Evolutionary conservation across 148 eudicot genomes (phyloP).

Genomic region (Rhododendron mucronatum): DNA sequence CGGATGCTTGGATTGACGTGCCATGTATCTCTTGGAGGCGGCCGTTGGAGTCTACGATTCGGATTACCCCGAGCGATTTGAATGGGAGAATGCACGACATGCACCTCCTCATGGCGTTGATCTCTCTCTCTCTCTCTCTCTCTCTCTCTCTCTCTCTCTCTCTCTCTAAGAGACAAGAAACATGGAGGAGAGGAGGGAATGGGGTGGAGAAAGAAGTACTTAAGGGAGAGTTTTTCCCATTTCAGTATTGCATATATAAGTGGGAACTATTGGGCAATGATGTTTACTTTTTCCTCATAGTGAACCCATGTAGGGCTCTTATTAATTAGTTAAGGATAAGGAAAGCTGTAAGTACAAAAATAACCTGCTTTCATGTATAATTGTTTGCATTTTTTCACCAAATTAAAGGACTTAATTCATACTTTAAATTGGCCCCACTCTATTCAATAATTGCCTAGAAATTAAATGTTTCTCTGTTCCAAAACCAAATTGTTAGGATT

Average conservation of each 20-base stretch:
- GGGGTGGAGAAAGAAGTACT: background rate
- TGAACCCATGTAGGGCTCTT: too few species aligned
- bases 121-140: slow-evolving; percentile 26
- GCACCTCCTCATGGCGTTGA: slow-evolving; percentile 59
- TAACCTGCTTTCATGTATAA: too few species aligned
- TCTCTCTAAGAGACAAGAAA: background rate
- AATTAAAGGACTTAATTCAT: too few species aligned
- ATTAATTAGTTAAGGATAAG: too few species aligned
- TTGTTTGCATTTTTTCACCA: too few species aligned
- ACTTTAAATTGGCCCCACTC: too few species aligned
- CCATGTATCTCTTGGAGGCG: slow-evolving; percentile 64
- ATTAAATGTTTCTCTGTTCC: too few species aligned
- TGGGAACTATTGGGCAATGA: background rate
- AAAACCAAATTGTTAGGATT: too few species aligned
- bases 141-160: background rate
- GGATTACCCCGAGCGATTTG: slow-evolving; percentile 71
- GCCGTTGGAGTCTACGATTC: slow-evolving; percentile 75
- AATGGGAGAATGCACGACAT: slow-evolving; percentile 88
- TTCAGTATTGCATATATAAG: background rate
- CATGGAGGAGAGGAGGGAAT: background rate
- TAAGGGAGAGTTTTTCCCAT: too few species aligned
- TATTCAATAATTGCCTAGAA: too few species aligned
- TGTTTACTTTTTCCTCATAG: too few species aligned
- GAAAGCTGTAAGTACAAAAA: too few species aligned
- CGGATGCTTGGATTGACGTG: slow-evolving; percentile 41